Evolutionary conservation across 176 grass and related monocot species (phyloP).

Genomic region (Paspalum vaginatum): DNA sequence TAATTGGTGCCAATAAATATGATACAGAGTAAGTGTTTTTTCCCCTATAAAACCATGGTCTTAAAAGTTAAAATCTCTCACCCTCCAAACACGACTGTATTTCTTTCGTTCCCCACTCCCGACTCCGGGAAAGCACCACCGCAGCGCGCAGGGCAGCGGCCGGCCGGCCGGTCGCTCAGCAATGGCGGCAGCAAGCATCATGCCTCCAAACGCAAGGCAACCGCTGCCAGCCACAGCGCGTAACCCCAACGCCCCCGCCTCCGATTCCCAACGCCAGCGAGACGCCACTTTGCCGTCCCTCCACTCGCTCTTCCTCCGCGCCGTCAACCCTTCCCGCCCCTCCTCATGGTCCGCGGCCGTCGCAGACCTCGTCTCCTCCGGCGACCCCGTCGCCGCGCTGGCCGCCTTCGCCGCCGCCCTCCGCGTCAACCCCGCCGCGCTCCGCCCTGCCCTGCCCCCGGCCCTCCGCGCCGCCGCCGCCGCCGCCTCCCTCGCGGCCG

Average conservation of each 20-base stretch:
- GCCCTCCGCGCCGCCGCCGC: conserved; percentile 64
- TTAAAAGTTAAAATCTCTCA: no score
- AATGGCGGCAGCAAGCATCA: conserved; percentile 19
- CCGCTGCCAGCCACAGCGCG: not conserved
- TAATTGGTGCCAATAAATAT: no score
- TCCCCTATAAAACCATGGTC: no score
- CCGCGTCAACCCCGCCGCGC: conserved; percentile 48
- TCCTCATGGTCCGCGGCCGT: conserved; percentile 74
- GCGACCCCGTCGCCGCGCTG: conserved; percentile 51
- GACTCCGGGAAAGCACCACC: not conserved
- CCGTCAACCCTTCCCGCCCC: conserved; percentile 57
- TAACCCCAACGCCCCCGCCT: not conserved
- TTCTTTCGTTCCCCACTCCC: not conserved
- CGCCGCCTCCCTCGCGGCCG: conserved; percentile 49
- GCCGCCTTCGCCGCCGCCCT: conserved; percentile 50
- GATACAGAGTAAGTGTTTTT: no score
- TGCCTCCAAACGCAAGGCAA: conserved; percentile 6
- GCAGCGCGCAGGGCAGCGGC: not conserved
- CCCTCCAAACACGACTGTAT: no score
- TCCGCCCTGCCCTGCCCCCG: conserved; percentile 56
- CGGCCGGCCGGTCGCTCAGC: not conserved
- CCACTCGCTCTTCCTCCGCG: conserved; percentile 53
- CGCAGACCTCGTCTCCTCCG: conserved; percentile 63
- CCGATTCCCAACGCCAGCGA: not conserved
- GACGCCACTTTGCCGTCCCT: conserved; percentile 33